Evolutionary conservation across 2,329 filamentous ascomycete species (phyloP).

Genomic region (Epichloe bromicola): DNA sequence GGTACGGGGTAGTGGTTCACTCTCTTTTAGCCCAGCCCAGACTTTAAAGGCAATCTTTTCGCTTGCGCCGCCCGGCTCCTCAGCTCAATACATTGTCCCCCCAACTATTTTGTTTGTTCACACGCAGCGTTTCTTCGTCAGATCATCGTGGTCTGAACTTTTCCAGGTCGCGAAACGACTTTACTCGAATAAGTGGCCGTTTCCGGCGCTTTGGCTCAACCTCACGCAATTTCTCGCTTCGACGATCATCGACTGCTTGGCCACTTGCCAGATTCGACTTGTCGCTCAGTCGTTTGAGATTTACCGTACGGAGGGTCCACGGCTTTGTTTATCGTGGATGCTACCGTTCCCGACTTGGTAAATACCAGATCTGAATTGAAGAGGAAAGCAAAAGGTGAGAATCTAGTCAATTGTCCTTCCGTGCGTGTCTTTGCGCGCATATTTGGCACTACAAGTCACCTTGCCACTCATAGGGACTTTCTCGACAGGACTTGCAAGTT

Average conservation of each 20-base stretch:
- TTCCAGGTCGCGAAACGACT: slow-evolving; percentile 4
- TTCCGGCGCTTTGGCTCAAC: slow-evolving; percentile 6
- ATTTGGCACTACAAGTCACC: not conserved
- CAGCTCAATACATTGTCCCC: slow-evolving; percentile 30
- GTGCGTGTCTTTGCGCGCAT: not conserved
- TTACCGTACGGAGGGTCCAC: slow-evolving; percentile 14
- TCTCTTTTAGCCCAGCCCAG: slow-evolving; percentile 2
- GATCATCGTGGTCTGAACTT: slow-evolving; percentile 1
- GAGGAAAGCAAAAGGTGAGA: not conserved
- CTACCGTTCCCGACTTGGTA: slow-evolving; percentile 11
- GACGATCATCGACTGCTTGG: slow-evolving; percentile 1
- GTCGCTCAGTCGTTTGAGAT: not conserved
- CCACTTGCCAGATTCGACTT: not conserved
- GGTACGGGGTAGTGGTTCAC: not conserved
- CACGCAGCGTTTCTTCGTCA: slow-evolving; percentile 7
- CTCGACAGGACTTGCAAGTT: not conserved
- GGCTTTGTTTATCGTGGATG: slow-evolving; percentile 12
- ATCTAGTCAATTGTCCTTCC: not conserved
- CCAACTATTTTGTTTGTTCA: slow-evolving; percentile 7
- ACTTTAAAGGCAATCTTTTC: slow-evolving; percentile 35
- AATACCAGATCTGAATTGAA: not conserved
- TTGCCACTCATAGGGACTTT: not conserved
- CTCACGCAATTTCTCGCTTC: slow-evolving; percentile 5
- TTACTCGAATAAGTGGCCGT: slow-evolving; percentile 2
- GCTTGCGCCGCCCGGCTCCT: slow-evolving; percentile 35